These are phyloP conservation scores for Pelargonium nanum DNA, from an alignment of 345 rosid species.

Conservation along the genomic window DNA sequence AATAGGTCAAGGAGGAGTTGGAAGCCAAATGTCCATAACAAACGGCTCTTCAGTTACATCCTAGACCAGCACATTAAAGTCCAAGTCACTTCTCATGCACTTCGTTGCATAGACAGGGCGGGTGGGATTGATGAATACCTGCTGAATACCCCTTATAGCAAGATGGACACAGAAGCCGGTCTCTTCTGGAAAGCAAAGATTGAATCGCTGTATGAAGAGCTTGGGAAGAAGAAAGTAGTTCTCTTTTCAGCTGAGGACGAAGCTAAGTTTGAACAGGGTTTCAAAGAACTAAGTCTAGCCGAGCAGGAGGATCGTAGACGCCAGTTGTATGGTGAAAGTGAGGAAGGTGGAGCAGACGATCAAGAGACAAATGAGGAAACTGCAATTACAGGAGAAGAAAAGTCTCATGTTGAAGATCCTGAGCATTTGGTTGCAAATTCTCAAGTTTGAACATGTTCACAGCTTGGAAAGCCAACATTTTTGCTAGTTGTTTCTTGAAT, in stretches of 20 bases:
- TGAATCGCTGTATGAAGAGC: slow-evolving; percentile 78
- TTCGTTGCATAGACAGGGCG: slow-evolving; percentile 95
- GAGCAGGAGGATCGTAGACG: slow-evolving; percentile 60
- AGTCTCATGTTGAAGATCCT: slow-evolving; percentile 23
- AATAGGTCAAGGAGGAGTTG: slow-evolving; percentile 67
- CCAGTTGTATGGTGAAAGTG: slow-evolving; percentile 31
- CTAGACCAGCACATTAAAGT: slow-evolving; percentile 78
- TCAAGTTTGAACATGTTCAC: slow-evolving; percentile 3
- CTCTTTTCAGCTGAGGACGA: slow-evolving; percentile 70
- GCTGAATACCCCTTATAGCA: slow-evolving; percentile 83
- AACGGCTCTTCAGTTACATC: slow-evolving; percentile 85
- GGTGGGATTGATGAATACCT: slow-evolving; percentile 98
- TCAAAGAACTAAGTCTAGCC: slow-evolving; percentile 59
- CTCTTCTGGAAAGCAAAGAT: slow-evolving; percentile 85
- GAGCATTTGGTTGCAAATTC: slow-evolving; percentile 36
- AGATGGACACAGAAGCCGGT: slow-evolving; percentile 93
- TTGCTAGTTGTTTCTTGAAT: neutral
- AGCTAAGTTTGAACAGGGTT: slow-evolving; percentile 62
- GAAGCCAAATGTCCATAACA: slow-evolving; percentile 93
- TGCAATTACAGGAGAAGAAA: slow-evolving; percentile 15
- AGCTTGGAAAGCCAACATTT: no score
- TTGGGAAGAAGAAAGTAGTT: slow-evolving; percentile 62
- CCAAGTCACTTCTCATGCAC: slow-evolving; percentile 86
- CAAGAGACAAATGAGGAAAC: slow-evolving; percentile 16
- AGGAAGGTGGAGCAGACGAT: no score